phyloP scores from a whole-genome alignment of 345 rosid species.

The Gynandropsis gynandra region DNA sequence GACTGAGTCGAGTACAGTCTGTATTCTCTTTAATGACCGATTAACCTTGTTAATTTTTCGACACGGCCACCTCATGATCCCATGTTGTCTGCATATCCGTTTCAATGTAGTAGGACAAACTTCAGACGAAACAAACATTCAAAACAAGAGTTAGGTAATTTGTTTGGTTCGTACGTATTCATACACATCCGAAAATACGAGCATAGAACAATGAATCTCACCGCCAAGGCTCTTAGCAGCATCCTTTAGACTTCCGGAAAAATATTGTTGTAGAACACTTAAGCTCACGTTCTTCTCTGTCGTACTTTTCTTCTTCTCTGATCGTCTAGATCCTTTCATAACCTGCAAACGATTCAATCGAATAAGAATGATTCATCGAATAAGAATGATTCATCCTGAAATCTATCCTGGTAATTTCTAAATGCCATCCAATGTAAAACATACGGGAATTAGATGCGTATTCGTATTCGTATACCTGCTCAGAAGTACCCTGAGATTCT shows the following conservation, averaged over 20 bases:
- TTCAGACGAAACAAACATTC: slow-evolving; percentile 26
- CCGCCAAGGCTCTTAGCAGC: slow-evolving; percentile 96
- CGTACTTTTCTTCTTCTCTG: slow-evolving; percentile 63
- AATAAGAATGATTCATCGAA: not conserved
- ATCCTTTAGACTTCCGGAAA: slow-evolving; percentile 88
- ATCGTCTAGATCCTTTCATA: slow-evolving; percentile 32
- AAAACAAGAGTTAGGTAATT: slow-evolving; percentile 14
- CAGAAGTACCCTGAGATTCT: slow-evolving; percentile 31
- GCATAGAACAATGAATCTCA: slow-evolving; percentile 30
- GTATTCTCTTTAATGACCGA: slow-evolving; percentile 67
- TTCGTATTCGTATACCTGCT: slow-evolving; percentile 43
- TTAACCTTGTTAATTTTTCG: slow-evolving; percentile 91
- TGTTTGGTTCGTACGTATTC: not conserved
- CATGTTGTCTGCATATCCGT: slow-evolving; percentile 94
- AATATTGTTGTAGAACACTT: slow-evolving; percentile 77
- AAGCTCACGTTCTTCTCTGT: slow-evolving; percentile 86
- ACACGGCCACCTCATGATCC: slow-evolving; percentile 91
- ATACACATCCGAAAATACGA: not conserved
- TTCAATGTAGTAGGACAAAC: slow-evolving; percentile 94
- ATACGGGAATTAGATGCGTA: not conserved
- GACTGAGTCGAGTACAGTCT: slow-evolving; percentile 75
- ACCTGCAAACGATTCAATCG: slow-evolving; percentile 30
- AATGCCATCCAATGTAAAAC: slow-evolving; percentile 1
- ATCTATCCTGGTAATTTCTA: no score
- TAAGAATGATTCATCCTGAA: no score